A percentile compares a stretch with the other conserved stretches of the same genome.
Evolutionary conservation across 495 filamentous ascomycete species (phyloP).

Genomic region (Trichoderma parareesei): DNA sequence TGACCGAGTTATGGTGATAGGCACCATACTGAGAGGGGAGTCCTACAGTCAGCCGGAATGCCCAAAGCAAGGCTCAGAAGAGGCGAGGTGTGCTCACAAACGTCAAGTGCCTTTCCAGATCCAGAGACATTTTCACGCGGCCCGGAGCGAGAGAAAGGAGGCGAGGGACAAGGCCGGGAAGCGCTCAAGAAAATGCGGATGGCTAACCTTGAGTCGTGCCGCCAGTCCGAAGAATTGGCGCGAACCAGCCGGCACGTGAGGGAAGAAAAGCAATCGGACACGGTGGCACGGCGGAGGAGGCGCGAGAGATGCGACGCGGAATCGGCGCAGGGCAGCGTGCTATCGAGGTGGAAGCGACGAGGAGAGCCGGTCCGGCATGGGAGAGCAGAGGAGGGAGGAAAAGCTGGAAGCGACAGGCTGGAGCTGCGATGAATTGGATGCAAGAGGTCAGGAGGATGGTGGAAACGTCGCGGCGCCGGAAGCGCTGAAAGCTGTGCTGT

Average conservation of each 20-base stretch:
- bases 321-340: neutral
- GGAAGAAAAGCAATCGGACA: neutral
- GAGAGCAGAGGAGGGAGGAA: neutral
- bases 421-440: neutral
- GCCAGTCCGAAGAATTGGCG: neutral
- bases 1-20: constrained; percentile 86
- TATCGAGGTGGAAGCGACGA: neutral
- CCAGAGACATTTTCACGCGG: constrained; percentile 52
- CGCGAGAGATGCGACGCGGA: neutral
- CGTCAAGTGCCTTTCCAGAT: constrained; percentile 70
- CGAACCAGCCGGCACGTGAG: constrained; percentile 5
- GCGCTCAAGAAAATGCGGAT: neutral
- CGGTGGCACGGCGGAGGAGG: neutral
- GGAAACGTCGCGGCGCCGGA: neutral
- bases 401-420: too few relatives aligned
- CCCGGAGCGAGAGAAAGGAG: neutral
- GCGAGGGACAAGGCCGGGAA: neutral
- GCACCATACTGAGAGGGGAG: constrained; percentile 66
- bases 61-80: neutral
- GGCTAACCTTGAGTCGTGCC: neutral
- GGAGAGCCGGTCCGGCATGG: neutral
- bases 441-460: neutral
- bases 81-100: constrained; percentile 49
- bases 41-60: neutral
- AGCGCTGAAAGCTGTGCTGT: neutral